Percentiles rank a stretch among this genome's conserved stretches.
phyloP scores from a whole-genome alignment of 1,284 basidiomycete genomes.

The Heliocybe sulcata region DNA sequence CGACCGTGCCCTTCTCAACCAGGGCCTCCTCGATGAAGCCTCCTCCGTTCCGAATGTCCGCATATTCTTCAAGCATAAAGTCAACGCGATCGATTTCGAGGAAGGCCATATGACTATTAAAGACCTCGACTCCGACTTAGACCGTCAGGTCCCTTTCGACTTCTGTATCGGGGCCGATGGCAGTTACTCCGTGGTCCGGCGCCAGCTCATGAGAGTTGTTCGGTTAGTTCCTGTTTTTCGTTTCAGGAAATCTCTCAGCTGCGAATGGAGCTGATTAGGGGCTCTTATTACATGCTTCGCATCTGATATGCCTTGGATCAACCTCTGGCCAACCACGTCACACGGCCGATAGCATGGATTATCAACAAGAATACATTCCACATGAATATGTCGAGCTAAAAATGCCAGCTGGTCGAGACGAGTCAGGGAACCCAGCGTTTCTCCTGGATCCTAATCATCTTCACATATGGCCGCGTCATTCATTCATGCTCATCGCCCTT shows the following conservation, averaged over 20 bases:
- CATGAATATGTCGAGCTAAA: constrained; percentile 96
- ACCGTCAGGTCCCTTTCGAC: constrained; percentile 58
- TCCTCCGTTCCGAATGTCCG: constrained; percentile 56
- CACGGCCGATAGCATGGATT: constrained; percentile 70
- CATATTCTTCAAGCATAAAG: constrained; percentile 78
- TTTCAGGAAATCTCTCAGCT: neutral
- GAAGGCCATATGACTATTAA: constrained; percentile 43
- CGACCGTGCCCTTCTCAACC: constrained; percentile 83
- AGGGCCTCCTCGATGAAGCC: constrained; percentile 72
- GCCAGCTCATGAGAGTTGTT: constrained; percentile 86
- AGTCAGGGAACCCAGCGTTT: constrained; percentile 59
- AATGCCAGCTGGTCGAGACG: constrained; percentile 76
- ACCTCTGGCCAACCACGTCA: neutral
- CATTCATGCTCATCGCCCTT: constrained; percentile 98
- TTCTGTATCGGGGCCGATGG: constrained; percentile 88
- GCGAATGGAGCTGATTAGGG: constrained; percentile 12
- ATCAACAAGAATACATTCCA: constrained; percentile 88
- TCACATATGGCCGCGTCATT: constrained; percentile 98
- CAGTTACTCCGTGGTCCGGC: constrained; percentile 78
- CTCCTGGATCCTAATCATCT: constrained; percentile 91
- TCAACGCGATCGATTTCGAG: constrained; percentile 71
- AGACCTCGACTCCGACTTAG: constrained; percentile 34
- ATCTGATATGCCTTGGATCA: constrained; percentile 5
- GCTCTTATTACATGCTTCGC: constrained; percentile 8
- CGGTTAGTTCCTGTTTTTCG: constrained; percentile 49